These are phyloP conservation scores for Aspergillus saccharolyticus DNA, from an alignment of 495 filamentous ascomycete genomes.

Conservation along the genomic window DNA sequence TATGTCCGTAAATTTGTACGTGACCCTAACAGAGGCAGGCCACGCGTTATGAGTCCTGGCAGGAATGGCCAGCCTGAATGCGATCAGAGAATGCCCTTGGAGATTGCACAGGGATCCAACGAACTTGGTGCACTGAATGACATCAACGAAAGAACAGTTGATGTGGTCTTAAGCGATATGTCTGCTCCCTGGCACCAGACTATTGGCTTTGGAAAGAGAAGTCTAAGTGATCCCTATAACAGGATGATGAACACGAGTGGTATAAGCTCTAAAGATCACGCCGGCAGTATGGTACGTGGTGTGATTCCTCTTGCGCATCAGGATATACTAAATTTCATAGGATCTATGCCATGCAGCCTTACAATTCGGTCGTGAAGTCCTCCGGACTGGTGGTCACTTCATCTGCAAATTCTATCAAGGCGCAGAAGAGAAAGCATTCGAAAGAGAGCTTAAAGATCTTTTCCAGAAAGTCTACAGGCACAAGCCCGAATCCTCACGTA, in stretches of 20 bases:
- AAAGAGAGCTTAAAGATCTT: slow-evolving; percentile 62
- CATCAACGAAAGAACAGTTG: slow-evolving; percentile 55
- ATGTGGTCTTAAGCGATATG: slow-evolving; percentile 98
- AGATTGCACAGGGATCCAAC: neutral
- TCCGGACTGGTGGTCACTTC: slow-evolving; percentile 80
- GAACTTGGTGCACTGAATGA: neutral
- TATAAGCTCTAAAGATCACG: slow-evolving; percentile 78
- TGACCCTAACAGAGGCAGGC: slow-evolving; percentile 57
- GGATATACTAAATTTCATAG: slow-evolving; percentile 30
- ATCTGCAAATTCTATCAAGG: slow-evolving; percentile 98
- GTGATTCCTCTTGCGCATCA: neutral
- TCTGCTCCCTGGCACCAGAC: slow-evolving; percentile 87
- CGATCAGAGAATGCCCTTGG: neutral
- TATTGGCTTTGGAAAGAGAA: slow-evolving; percentile 72
- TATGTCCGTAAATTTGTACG: slow-evolving; percentile 70
- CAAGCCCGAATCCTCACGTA: slow-evolving; percentile 86
- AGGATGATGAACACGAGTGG: slow-evolving; percentile 99
- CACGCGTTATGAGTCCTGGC: slow-evolving; percentile 20
- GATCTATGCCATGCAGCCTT: slow-evolving; percentile 85
- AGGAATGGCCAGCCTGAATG: slow-evolving; percentile 3
- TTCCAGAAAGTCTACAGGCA: slow-evolving; percentile 76
- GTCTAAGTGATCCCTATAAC: slow-evolving; percentile 82
- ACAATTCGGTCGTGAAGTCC: slow-evolving; percentile 73
- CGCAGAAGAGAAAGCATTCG: slow-evolving; percentile 71
- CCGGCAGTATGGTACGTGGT: slow-evolving; percentile 81